A percentile compares a stretch with the other conserved stretches of the same genome.
These are phyloP conservation scores for Elsinoe australis DNA, from an alignment of 2,329 filamentous ascomycete genomes.

Conservation along the genomic window DNA sequence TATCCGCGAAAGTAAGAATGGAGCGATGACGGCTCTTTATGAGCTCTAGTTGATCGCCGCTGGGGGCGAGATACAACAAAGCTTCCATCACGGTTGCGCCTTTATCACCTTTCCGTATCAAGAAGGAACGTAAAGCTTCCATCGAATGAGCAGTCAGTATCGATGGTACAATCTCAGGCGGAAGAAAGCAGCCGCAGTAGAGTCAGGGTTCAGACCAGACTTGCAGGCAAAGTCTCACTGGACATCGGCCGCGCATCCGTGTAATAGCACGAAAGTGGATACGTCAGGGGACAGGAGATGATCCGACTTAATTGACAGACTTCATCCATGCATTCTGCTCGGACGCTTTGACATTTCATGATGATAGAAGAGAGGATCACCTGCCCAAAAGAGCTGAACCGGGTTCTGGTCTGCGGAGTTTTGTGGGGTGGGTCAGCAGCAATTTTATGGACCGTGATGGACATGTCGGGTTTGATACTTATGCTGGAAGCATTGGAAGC, in stretches of 20 bases:
- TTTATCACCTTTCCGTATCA: constrained; percentile 6
- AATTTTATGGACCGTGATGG: no score
- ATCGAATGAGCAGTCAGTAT: not conserved
- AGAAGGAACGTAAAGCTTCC: not conserved
- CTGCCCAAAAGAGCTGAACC: not conserved
- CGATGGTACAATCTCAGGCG: not conserved
- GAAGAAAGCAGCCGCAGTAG: not conserved
- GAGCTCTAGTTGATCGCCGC: not conserved
- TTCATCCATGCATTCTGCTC: constrained; percentile 1
- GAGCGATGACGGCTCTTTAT: not conserved
- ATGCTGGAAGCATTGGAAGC: no score
- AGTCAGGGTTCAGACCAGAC: constrained; percentile 11
- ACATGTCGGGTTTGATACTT: no score
- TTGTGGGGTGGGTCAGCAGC: no score
- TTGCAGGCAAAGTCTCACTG: not conserved
- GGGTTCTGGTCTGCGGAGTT: not conserved
- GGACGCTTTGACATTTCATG: constrained; percentile 5
- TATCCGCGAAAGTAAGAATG: not conserved
- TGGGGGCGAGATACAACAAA: not conserved
- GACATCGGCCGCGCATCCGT: not conserved
- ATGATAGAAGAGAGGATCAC: constrained; percentile 2
- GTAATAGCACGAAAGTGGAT: not conserved
- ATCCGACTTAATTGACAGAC: not conserved
- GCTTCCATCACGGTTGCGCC: not conserved
- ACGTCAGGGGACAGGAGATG: constrained; percentile 8